phyloP scores from a whole-genome alignment of 228 moss, liverwort and hornwort genomes.

The Sphagnum magellanicum region DNA sequence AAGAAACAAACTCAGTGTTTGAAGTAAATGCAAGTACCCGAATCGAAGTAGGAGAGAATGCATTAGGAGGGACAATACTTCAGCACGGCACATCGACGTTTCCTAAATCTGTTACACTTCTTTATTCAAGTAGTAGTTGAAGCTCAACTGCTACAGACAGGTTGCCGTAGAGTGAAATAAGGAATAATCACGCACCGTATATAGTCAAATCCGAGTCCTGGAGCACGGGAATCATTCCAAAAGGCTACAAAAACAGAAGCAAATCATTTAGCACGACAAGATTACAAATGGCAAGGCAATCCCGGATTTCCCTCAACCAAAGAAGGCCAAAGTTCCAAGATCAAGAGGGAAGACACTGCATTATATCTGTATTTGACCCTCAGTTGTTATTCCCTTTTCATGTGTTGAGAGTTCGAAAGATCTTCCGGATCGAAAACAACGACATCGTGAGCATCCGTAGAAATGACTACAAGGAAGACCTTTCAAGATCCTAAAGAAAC shows the following conservation, averaged over 20 bases:
- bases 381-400: not conserved
- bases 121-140: not conserved
- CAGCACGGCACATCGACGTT: not conserved
- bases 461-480: too few relatives aligned
- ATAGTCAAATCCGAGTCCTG: slow-evolving; percentile 5
- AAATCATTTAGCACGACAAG: too few relatives aligned
- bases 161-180: too few relatives aligned
- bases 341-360: not conserved
- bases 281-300: not conserved
- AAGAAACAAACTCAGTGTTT: too few relatives aligned
- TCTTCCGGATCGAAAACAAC: not conserved
- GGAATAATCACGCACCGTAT: not conserved
- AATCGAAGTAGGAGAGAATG: not conserved
- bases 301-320: not conserved
- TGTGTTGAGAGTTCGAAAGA: too few relatives aligned
- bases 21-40: too few relatives aligned
- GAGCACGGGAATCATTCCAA: slow-evolving; percentile 7
- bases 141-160: not conserved
- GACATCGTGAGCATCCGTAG: not conserved
- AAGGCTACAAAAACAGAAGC: slow-evolving; percentile 3
- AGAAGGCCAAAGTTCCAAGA: not conserved
- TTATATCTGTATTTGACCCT: not conserved
- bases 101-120: not conserved
- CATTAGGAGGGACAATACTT: not conserved
- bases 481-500: too few relatives aligned